These are phyloP conservation scores for Solanum okadae DNA, from an alignment of 257 asterid species.

Conservation along the genomic window DNA sequence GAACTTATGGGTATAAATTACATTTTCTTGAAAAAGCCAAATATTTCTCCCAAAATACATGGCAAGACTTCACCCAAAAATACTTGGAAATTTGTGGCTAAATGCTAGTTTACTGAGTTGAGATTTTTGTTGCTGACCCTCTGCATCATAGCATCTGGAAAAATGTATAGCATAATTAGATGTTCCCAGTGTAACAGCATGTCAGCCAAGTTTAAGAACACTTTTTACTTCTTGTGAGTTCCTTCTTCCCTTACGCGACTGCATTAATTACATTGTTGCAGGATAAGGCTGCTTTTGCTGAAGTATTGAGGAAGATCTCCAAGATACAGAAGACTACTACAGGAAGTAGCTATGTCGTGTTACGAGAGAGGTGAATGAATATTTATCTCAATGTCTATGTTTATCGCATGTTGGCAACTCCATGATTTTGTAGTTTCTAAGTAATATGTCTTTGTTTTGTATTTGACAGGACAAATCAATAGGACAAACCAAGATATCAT, in stretches of 20 bases:
- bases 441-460: background rate
- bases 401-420: background rate
- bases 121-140: background rate
- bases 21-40: background rate
- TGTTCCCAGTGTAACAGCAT: background rate
- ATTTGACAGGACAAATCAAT: slow-evolving; percentile 1
- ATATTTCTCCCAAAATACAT: background rate
- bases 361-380: slow-evolving; percentile 41
- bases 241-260: background rate
- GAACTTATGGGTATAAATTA: background rate
- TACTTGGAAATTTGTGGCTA: background rate
- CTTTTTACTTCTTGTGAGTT: background rate
- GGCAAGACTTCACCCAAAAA: background rate
- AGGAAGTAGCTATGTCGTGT: slow-evolving; percentile 44
- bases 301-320: slow-evolving; percentile 66
- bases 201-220: background rate
- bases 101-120: background rate
- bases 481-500: background rate
- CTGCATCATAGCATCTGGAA: background rate
- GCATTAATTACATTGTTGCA: slow-evolving; percentile 18
- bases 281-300: slow-evolving; percentile 91
- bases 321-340: slow-evolving; percentile 73
- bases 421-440: background rate
- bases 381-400: background rate
- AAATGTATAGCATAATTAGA: background rate